These are phyloP conservation scores for Fusarium goolgardi DNA, from an alignment of 2,329 filamentous ascomycete species.

Conservation along the genomic window DNA sequence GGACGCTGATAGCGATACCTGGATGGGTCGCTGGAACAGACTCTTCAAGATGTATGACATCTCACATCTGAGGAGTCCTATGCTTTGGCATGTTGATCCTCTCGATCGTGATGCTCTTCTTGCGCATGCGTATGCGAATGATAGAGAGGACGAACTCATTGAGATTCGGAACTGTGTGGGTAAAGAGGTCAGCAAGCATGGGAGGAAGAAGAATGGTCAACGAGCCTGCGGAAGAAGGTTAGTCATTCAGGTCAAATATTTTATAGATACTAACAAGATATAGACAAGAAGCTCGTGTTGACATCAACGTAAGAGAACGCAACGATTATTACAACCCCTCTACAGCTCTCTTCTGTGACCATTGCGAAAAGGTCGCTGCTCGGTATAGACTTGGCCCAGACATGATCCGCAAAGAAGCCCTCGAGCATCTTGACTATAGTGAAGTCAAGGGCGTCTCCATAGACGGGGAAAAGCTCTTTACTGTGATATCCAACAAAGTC, in stretches of 20 bases:
- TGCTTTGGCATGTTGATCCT: slow-evolving; percentile 87
- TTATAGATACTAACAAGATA: not conserved
- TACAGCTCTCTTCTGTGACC: slow-evolving; percentile 69
- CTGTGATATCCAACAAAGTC: slow-evolving; percentile 66
- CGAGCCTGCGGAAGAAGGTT: slow-evolving; percentile 57
- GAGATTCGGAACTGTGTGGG: slow-evolving; percentile 82
- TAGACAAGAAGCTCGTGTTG: slow-evolving; percentile 58
- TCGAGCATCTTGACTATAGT: slow-evolving; percentile 71
- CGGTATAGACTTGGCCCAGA: slow-evolving; percentile 61
- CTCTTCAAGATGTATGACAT: slow-evolving; percentile 78
- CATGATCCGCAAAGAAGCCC: slow-evolving; percentile 70
- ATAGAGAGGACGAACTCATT: slow-evolving; percentile 70
- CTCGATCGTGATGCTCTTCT: slow-evolving; percentile 78
- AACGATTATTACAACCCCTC: slow-evolving; percentile 78
- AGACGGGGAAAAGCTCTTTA: slow-evolving; percentile 70
- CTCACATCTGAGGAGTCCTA: slow-evolving; percentile 77
- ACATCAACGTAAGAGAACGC: slow-evolving; percentile 73
- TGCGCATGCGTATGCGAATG: slow-evolving; percentile 72
- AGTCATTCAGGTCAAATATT: slow-evolving; percentile 22
- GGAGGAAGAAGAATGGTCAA: slow-evolving; percentile 69
- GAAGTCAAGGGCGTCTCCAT: slow-evolving; percentile 58
- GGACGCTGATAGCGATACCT: slow-evolving; percentile 70
- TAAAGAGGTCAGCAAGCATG: slow-evolving; percentile 83
- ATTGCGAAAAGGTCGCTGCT: slow-evolving; percentile 67
- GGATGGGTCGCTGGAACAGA: slow-evolving; percentile 78